Evolutionary conservation across 768 basidiomycete genomes (phyloP).

Genomic region (Mycena epipterygia): DNA sequence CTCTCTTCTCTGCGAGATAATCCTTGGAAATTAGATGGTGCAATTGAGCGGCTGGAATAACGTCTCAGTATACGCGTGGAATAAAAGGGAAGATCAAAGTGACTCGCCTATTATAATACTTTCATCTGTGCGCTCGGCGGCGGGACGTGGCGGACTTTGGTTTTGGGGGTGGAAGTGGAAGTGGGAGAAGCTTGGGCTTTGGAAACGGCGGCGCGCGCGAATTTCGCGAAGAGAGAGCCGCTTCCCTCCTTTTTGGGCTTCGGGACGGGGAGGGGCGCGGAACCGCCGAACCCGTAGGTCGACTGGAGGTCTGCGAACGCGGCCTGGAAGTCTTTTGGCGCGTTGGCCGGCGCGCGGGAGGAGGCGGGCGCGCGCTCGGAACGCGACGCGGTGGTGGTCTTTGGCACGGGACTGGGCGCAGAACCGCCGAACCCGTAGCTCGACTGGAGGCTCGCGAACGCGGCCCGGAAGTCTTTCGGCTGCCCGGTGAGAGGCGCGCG

Average conservation of each 20-base stretch:
- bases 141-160: constrained; percentile 1
- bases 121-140: neutral
- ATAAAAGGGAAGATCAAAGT: neutral
- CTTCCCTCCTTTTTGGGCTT: neutral
- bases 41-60: neutral
- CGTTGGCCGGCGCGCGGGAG: neutral
- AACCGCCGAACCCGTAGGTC: constrained; percentile 18
- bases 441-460: constrained; percentile 25
- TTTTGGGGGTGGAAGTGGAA: neutral
- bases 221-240: neutral
- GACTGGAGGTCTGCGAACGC: constrained; percentile 26
- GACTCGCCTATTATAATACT: neutral
- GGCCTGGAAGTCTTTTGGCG: constrained; percentile 14
- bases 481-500: neutral
- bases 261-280: neutral
- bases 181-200: neutral
- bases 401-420: constrained; percentile 12
- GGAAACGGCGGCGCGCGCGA: neutral
- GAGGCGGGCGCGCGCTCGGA: neutral
- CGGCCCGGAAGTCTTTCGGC: constrained; percentile 23
- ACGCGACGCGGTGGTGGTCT: neutral
- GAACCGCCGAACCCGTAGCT: constrained; percentile 20
- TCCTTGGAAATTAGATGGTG: too few relatives aligned
- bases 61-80: neutral
- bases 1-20: too few relatives aligned